Evolutionary conservation across 2,329 filamentous ascomycete species (phyloP), one percentile per base, ranked within the genome.

Genomic region (Hirsutella thompsonii): DNA sequence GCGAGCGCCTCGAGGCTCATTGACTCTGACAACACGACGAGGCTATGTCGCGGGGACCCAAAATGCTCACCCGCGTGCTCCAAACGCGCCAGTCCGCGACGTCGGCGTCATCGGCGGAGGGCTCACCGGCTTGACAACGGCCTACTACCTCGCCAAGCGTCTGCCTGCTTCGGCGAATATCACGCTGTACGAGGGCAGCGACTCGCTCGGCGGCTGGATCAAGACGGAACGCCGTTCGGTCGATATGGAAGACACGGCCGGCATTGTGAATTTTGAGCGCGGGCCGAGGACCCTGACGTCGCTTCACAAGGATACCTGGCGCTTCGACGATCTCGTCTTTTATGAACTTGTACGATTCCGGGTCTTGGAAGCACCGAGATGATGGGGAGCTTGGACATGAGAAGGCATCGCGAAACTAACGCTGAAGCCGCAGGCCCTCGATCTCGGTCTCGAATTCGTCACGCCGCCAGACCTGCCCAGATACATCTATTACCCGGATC

Each of bases 401-500:
- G n/a, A n/a, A n/a, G n/a, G n/a, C n/a, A n/a, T n/a, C n/a, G n/a
- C 16, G 13, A 34, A n/a, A 16, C 32, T 34, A 16, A 34, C 32
- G 16, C 34, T n/a, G n/a, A n/a, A n/a, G n/a, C n/a, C n/a, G 16
- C 36, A 62, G 60, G 52, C 50, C 14, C 52, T 60, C 35, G 58
- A 61, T 41, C 54, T 63, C 21, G 59, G 59, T 29, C 59, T 63
- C 44, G 42, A 46, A n/a, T 52, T 78, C 69, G 36, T 60, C 59
- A 68, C 72, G 62, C 71, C 40, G 68, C 70, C 40, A 67, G 55
- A 52, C 34, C 46, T 50, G 38, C 51, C 56, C 13, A 82, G 88
- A 46, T 95, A 81, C 60, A 68, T 96, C 44, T 95, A 92, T 70
- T 94, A 93, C 54, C 85, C 85, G 2, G 83, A 94, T 56, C 84